Evolutionary conservation across 495 filamentous ascomycete genomes (phyloP), one percentile per base, ranked within the genome.

Genomic region (Hyphodiscus hymeniophilus): DNA sequence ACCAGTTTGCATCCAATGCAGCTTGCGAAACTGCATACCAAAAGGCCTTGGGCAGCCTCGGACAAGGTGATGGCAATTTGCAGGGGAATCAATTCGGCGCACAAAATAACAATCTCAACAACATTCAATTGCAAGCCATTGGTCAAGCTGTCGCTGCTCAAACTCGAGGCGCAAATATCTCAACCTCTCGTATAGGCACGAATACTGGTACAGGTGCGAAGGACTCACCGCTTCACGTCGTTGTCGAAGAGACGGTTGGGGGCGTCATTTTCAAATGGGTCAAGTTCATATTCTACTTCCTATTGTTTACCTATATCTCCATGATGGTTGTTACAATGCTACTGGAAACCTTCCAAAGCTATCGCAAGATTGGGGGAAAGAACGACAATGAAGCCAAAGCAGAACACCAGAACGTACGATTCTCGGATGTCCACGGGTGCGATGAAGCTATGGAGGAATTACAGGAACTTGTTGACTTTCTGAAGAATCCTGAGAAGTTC

Each of bases 391-490:
- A 98, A 64, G 89, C 89, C 46, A 87, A 89, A 58, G 78, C 92
- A 5, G 82, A 95, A 61, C 80, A 89, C 49, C 92, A 98, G 60
- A 97, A 74, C 41, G 85, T 85, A 34, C 83, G 89, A 16, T 98
- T 98, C 69, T 77, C 74, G 50, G 94, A 98, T 64, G 92, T 97
- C 3, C 92, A 98, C 59, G 92, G 92, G 21, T 96, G 91, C 49
- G 92, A 97, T 50, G 92, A 98, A 63, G 92, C 92, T 48, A 97
- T 96, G 70, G 94, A 98, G 59, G 92, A 98, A 59, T 75, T 98
- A 11, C 88, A 95, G 63, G 92, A 98, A 63, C 76, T 98, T 33
- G 90, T 98, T 38, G 92, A 98, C 54, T 98, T 98, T 59, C 63
- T 98, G 50, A 83, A 88, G 61, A 87, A 94, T 57, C 94, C 92